Evolutionary conservation across 768 basidiomycete genomes (phyloP).

Genomic region (Russula ochroleuca): DNA sequence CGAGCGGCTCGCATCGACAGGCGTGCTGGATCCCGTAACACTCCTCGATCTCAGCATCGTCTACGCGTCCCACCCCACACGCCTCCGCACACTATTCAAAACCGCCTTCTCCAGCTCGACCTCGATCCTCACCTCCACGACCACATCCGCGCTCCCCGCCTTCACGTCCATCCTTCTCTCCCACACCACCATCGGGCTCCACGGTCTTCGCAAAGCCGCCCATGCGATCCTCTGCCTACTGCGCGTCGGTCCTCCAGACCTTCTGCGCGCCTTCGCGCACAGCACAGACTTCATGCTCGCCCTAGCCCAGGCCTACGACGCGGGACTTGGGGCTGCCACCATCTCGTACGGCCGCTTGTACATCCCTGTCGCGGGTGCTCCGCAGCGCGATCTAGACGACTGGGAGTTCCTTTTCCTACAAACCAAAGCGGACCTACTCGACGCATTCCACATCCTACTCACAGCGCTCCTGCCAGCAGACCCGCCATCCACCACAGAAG

Average conservation of each 20-base stretch:
- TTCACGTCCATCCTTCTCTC: slow-evolving; percentile 45
- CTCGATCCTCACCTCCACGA: slow-evolving; percentile 35
- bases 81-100: slow-evolving; percentile 44
- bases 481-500: slow-evolving; percentile 41
- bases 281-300: slow-evolving; percentile 50
- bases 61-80: slow-evolving; percentile 46
- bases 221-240: slow-evolving; percentile 55
- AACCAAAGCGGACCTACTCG: slow-evolving; percentile 68
- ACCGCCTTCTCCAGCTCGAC: slow-evolving; percentile 38
- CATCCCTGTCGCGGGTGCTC: slow-evolving; percentile 32
- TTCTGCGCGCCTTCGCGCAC: slow-evolving; percentile 51
- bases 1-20: slow-evolving; percentile 44
- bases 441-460: slow-evolving; percentile 61
- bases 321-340: slow-evolving; percentile 51
- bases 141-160: slow-evolving; percentile 46
- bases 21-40: slow-evolving; percentile 47
- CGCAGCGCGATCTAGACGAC: slow-evolving; percentile 41
- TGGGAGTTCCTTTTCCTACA: slow-evolving; percentile 72
- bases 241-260: slow-evolving; percentile 44
- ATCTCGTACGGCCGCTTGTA: slow-evolving; percentile 57
- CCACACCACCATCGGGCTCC: slow-evolving; percentile 47
- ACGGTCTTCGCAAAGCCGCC: slow-evolving; percentile 59
- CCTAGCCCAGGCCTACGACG: slow-evolving; percentile 57
- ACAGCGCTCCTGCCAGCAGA: slow-evolving; percentile 45
- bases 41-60: slow-evolving; percentile 62